phyloP scores from a whole-genome alignment of 495 filamentous ascomycete species.

The Poronia punctata region DNA sequence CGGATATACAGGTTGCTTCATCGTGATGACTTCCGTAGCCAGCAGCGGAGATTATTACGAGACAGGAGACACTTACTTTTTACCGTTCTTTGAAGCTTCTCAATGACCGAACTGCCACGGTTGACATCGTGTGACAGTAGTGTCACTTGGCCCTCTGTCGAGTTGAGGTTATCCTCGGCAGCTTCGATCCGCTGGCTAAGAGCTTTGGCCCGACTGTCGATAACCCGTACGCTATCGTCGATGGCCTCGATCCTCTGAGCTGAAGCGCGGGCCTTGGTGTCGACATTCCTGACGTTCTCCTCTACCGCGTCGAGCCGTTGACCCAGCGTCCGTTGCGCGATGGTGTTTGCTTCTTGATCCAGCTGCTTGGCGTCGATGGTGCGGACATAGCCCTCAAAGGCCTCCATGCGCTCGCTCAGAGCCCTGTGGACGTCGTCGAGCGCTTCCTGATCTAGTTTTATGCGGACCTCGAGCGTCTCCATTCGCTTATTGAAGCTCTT shows the following conservation, averaged over 20 bases:
- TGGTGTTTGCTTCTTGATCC: slow-evolving; percentile 11
- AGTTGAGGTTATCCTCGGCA: slow-evolving; percentile 8
- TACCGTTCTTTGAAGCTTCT: slow-evolving; percentile 13
- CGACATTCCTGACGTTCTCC: slow-evolving; percentile 1
- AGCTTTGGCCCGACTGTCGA: slow-evolving; percentile 10
- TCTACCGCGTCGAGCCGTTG: slow-evolving; percentile 7
- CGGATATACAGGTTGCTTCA: too few species aligned
- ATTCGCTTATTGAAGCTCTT: slow-evolving; percentile 12
- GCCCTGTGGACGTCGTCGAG: slow-evolving; percentile 7
- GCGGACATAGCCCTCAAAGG: slow-evolving; percentile 7
- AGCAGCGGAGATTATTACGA: background rate
- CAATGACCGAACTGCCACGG: slow-evolving; percentile 9
- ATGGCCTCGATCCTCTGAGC: slow-evolving; percentile 11
- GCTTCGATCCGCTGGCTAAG: slow-evolving; percentile 10
- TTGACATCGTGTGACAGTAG: slow-evolving; percentile 11
- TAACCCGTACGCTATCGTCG: slow-evolving; percentile 13
- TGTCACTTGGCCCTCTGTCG: slow-evolving; percentile 8
- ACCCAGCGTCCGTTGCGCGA: slow-evolving; percentile 8
- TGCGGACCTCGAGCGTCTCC: slow-evolving; percentile 18
- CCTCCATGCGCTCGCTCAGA: slow-evolving; percentile 12
- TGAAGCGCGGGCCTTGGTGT: slow-evolving; percentile 4
- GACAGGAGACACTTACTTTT: slow-evolving; percentile 10
- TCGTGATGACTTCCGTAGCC: too few species aligned
- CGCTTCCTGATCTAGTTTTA: slow-evolving; percentile 17
- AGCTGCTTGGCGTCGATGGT: slow-evolving; percentile 12